Percentiles rank a stretch among this genome's conserved stretches.
Evolutionary conservation across 2,329 filamentous ascomycete species (phyloP).

Genomic region (Diaporthe helianthi): DNA sequence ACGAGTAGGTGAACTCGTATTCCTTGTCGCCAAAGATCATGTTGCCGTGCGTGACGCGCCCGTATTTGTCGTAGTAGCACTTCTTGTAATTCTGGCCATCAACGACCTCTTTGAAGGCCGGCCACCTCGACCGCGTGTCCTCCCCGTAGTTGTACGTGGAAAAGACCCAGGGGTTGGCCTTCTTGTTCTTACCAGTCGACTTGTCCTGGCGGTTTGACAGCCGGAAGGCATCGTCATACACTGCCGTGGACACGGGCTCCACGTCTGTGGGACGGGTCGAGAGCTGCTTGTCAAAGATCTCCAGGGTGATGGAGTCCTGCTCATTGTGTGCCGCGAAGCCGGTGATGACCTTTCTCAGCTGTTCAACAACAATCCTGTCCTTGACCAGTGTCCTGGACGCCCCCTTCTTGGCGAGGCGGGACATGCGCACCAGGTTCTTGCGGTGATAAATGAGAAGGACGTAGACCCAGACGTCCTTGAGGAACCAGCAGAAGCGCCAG

Average conservation of each 20-base stretch:
- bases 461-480: conserved; percentile 45
- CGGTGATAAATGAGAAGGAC: conserved; percentile 45
- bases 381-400: conserved; percentile 41
- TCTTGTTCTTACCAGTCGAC: conserved; percentile 35
- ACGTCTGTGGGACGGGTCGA: conserved; percentile 36
- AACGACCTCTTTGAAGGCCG: conserved; percentile 40
- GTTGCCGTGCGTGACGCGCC: conserved; percentile 43
- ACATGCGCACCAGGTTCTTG: conserved; percentile 42
- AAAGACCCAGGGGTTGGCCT: conserved; percentile 30
- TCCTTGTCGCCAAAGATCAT: conserved; percentile 40
- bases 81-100: conserved; percentile 37
- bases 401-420: conserved; percentile 44
- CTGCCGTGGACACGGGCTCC: conserved; percentile 38
- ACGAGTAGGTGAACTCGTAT: conserved; percentile 46
- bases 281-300: conserved; percentile 42
- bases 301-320: conserved; percentile 39
- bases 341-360: conserved; percentile 43
- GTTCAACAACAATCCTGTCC: conserved; percentile 43
- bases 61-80: conserved; percentile 46
- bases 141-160: conserved; percentile 42
- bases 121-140: conserved; percentile 37
- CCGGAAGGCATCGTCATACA: conserved; percentile 42
- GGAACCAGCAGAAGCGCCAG: conserved; percentile 43
- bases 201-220: conserved; percentile 38
- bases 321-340: conserved; percentile 43